These are phyloP conservation scores for Solanum ossicruentum DNA, from an alignment of 257 asterid species.

Conservation along the genomic window DNA sequence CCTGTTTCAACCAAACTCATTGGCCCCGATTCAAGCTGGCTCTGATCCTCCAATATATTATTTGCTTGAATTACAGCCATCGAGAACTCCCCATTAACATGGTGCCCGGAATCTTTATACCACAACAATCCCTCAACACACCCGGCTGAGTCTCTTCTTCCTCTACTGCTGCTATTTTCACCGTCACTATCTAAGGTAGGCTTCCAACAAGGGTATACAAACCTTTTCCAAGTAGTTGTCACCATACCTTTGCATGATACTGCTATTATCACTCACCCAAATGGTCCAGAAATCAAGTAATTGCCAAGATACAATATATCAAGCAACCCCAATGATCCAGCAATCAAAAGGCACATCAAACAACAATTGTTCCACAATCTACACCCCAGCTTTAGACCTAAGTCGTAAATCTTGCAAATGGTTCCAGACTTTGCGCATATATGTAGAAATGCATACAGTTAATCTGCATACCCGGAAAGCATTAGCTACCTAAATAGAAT, in stretches of 20 bases:
- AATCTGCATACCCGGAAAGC: neutral
- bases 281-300: conserved; percentile 11
- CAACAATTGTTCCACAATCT: neutral
- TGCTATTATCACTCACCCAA: conserved; percentile 1
- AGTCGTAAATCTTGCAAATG: neutral
- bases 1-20: conserved; percentile 48
- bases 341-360: neutral
- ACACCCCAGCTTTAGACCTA: neutral
- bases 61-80: conserved; percentile 88
- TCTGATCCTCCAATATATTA: conserved; percentile 52
- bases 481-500: neutral
- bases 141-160: conserved; percentile 30
- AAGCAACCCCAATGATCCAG: neutral
- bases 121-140: conserved; percentile 61
- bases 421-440: neutral
- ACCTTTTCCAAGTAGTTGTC: conserved; percentile 44
- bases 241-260: conserved; percentile 49
- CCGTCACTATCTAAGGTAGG: conserved; percentile 26
- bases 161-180: conserved; percentile 30
- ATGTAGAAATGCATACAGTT: neutral
- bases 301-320: conserved; percentile 4
- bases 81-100: conserved; percentile 69
- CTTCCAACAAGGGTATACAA: conserved; percentile 63
- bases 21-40: conserved; percentile 83
- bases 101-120: conserved; percentile 63